Evolutionary conservation across 2,329 filamentous ascomycete species (phyloP), one percentile per base, ranked within the genome.

Genomic region (Colletotrichum truncatum): DNA sequence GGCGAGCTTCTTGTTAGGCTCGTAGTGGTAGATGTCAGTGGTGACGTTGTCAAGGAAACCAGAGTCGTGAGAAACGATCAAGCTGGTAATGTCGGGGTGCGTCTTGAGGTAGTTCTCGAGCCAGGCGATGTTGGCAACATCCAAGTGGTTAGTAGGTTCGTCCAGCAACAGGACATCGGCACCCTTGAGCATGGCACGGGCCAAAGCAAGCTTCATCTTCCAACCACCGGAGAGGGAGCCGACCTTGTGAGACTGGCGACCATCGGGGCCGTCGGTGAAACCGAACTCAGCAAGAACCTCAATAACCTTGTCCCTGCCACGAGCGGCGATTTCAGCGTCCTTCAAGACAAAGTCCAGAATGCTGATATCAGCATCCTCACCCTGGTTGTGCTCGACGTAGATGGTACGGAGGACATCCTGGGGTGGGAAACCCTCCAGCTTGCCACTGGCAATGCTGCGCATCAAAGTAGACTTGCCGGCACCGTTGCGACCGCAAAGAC

Each of bases 151-250:
- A 73, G 96, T 99, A 79, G 96, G 96, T 87, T 99, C 96, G 86
- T 99, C 96, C 63, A 99, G 89, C 54, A 99, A 85, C 64, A 99
- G 87, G 53, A 99, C 94, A 77, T 99, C 96, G n/a, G 96, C 95
- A 75, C 91, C 92, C 85, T 96, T 93, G 74, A 99, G 87, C 94
- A 99, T 98, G 69, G 96, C 96, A 73, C 96, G 89, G 55, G 96
- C 96, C 78, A 99, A 82, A 70, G 96, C 96, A 67, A 99, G 84
- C 89, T 99, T 99, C 96, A 99, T 99, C 88, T 98, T 98, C 96
- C 96, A 99, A 76, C 96, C 96, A 81, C 96, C 96, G 43, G 96
- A 98, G 34, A 99, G 82, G 18, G 95, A 98, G 71, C 96, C 96
- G 64, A 99, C 96, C 73, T 91, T 93, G 77, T 98, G 89, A 6